These are phyloP conservation scores for Rosa lucieae DNA, from an alignment of 306 rosid species.

Conservation along the genomic window DNA sequence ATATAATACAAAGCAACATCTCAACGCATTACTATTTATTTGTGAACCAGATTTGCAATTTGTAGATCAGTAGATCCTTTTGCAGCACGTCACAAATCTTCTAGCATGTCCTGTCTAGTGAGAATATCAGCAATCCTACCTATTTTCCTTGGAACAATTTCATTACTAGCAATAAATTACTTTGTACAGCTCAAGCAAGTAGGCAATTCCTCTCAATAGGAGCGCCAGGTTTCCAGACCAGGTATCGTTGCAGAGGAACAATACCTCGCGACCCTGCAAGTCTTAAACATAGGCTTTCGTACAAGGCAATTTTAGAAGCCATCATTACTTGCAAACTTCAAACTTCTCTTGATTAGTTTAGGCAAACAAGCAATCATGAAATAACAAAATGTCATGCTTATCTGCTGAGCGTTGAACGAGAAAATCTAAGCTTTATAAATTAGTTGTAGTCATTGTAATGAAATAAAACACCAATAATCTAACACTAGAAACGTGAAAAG, in stretches of 20 bases:
- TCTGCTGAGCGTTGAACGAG: not conserved
- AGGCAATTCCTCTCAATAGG: not conserved
- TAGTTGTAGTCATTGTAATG: not conserved
- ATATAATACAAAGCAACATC: not conserved
- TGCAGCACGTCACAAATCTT: constrained; percentile 1
- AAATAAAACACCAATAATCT: not conserved
- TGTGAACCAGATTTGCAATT: not conserved
- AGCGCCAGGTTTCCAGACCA: not conserved
- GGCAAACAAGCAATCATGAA: not conserved
- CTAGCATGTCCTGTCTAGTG: not conserved
- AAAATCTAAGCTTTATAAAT: not conserved
- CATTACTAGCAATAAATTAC: not conserved
- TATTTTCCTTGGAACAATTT: not conserved
- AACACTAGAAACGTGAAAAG: constrained; percentile 20
- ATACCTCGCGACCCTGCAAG: not conserved
- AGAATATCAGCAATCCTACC: not conserved
- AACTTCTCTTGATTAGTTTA: not conserved
- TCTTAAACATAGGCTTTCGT: not conserved
- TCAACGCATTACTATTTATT: not conserved
- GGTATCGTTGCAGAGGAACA: not conserved
- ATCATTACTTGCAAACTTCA: not conserved
- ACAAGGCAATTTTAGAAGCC: not conserved
- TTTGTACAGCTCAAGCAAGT: not conserved
- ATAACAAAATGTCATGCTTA: not conserved
- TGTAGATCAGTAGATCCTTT: not conserved